Percentiles rank a stretch among this genome's conserved stretches.
Conservation (phyloP, 1,139 yeast species). For the Kodamaea derodonti region DNA sequence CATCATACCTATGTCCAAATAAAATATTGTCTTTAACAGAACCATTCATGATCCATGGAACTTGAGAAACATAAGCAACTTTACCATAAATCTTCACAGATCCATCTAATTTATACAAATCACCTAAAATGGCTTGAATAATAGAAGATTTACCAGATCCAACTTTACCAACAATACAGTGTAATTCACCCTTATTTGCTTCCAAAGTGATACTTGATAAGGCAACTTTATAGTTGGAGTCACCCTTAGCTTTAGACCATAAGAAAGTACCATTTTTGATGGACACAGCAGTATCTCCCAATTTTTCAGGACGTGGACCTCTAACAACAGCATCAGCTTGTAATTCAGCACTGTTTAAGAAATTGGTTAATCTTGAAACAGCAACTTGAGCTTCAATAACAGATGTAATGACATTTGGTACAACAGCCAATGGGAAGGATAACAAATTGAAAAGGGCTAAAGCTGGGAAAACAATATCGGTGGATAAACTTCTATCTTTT, state of each 20-base stretch:
- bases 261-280: slow-evolving; percentile 77
- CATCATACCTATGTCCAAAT: slow-evolving; percentile 84
- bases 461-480: slow-evolving; percentile 95
- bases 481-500: slow-evolving; percentile 64
- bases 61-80: slow-evolving; percentile 88
- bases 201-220: slow-evolving; percentile 63
- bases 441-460: slow-evolving; percentile 80
- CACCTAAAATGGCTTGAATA: slow-evolving; percentile 81
- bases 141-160: slow-evolving; percentile 92
- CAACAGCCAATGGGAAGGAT: slow-evolving; percentile 87
- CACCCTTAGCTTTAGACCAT: slow-evolving; percentile 78
- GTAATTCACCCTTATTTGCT: slow-evolving; percentile 76
- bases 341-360: slow-evolving; percentile 72
- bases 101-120: slow-evolving; percentile 77
- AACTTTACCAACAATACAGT: slow-evolving; percentile 88
- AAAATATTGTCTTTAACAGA: slow-evolving; percentile 83
- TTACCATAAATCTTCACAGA: slow-evolving; percentile 70
- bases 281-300: slow-evolving; percentile 69
- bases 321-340: slow-evolving; percentile 73
- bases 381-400: slow-evolving; percentile 92
- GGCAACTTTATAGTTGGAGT: slow-evolving; percentile 64
- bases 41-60: slow-evolving; percentile 94
- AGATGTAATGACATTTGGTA: slow-evolving; percentile 86
- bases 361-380: slow-evolving; percentile 66
- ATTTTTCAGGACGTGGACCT: slow-evolving; percentile 44